Evolutionary conservation across 805 yeast species (phyloP).

Genomic region (Pichia insulana): DNA sequence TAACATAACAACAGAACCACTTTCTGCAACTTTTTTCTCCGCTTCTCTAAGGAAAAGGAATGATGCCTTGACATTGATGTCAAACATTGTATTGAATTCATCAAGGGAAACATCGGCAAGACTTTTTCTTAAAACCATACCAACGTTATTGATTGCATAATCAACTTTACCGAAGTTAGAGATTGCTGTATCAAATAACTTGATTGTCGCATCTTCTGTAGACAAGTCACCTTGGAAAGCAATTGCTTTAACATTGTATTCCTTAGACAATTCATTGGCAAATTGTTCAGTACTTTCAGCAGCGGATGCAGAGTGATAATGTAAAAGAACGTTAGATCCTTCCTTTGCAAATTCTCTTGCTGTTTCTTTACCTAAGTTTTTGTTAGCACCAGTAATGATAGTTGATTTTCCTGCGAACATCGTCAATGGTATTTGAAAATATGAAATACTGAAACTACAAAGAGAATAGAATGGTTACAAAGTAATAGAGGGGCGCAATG

Average conservation of each 20-base stretch:
- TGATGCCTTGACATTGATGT: conserved; percentile 49
- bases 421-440: not conserved
- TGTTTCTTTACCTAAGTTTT: conserved; percentile 15
- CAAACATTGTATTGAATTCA: conserved; percentile 48
- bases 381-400: conserved; percentile 17
- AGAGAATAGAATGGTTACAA: not conserved
- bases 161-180: conserved; percentile 42
- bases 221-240: conserved; percentile 36
- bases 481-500: not conserved
- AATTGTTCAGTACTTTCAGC: conserved; percentile 29
- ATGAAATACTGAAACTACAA: not conserved
- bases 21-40: conserved; percentile 38
- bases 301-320: conserved; percentile 41
- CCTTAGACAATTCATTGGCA: conserved; percentile 28
- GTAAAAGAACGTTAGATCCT: conserved; percentile 47
- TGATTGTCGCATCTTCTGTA: conserved; percentile 32
- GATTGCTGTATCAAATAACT: conserved; percentile 39
- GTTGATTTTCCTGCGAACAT: conserved; percentile 12
- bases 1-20: conserved; percentile 46
- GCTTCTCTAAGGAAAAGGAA: conserved; percentile 55
- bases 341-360: conserved; percentile 44
- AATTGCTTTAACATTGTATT: conserved; percentile 34
- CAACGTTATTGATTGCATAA: conserved; percentile 60
- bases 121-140: conserved; percentile 57
- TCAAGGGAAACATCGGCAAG: conserved; percentile 41